phyloP scores from a whole-genome alignment of 1,284 basidiomycete genomes.

The Cryptococcus wingfieldii region DNA sequence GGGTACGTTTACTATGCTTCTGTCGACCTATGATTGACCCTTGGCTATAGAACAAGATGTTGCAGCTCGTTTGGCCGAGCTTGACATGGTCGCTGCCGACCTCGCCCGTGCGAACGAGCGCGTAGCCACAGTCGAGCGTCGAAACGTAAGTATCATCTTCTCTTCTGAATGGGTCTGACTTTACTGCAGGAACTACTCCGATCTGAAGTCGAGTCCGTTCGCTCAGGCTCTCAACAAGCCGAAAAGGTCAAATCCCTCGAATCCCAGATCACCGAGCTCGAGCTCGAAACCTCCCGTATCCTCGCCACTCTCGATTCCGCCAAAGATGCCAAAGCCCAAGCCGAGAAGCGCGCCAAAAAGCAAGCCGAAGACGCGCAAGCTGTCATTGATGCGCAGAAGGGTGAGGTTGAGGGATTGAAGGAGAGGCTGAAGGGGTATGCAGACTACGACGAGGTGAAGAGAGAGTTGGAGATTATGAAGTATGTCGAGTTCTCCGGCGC shows the following conservation, averaged over 20 bases:
- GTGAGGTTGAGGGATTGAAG: slow-evolving; percentile 65
- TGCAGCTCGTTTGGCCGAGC: slow-evolving; percentile 76
- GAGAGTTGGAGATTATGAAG: slow-evolving; percentile 97
- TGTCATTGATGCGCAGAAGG: slow-evolving; percentile 58
- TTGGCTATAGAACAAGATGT: slow-evolving; percentile 74
- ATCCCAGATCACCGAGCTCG: slow-evolving; percentile 64
- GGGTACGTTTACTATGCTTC: slow-evolving; percentile 53
- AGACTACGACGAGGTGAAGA: slow-evolving; percentile 93
- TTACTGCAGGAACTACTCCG: slow-evolving; percentile 74
- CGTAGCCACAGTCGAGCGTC: slow-evolving; percentile 82
- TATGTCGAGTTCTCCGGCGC: slow-evolving; percentile 88
- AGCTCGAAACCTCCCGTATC: slow-evolving; percentile 67
- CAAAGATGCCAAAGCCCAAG: slow-evolving; percentile 58
- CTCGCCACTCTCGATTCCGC: slow-evolving; percentile 66
- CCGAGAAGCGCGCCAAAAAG: slow-evolving; percentile 55
- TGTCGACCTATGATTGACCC: slow-evolving; percentile 6
- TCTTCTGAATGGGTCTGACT: slow-evolving; percentile 2
- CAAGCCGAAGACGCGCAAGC: slow-evolving; percentile 60
- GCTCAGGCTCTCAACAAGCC: slow-evolving; percentile 70
- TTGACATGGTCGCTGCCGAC: slow-evolving; percentile 89
- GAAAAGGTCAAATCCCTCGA: slow-evolving; percentile 68
- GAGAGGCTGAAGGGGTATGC: slow-evolving; percentile 64
- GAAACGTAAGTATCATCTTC: slow-evolving; percentile 63
- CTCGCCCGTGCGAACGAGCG: slow-evolving; percentile 87
- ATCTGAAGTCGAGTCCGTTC: slow-evolving; percentile 84